Evolutionary conservation across 2,329 filamentous ascomycete genomes (phyloP), one percentile per base, ranked within the genome.

Genomic region (Colletotrichum kahawae): DNA sequence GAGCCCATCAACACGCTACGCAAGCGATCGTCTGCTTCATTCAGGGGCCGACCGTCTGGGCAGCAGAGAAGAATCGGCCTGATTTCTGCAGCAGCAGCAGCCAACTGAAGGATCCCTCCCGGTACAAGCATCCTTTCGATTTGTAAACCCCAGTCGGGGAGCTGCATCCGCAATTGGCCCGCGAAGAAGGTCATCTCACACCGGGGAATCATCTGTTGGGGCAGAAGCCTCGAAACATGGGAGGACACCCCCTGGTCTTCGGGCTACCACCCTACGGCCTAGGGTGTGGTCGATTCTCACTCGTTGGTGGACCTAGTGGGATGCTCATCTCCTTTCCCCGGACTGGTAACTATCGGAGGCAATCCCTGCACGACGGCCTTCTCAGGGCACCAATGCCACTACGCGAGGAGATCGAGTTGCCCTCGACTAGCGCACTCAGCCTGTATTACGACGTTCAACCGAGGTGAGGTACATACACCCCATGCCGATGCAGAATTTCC

Each of bases 371-470:
- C 13, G 36, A 48, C 8, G 34, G 31, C 48, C 33, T 57, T n/a
- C 33, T 27, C 18, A 36, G 60, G 60, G 48, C 48, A 33, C 34
- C 68, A 38, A 71, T 67, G 27, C 38, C 18, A 68, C 64, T 38
- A 33, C 54, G 27, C 64, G 64, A 60, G 27, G 57, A 69, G 54
- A 68, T 60, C 51, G 14, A 31, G 29, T 21, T 63, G 60, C 21
- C 43, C n/a, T 57, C 21, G 33, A n/a, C 21, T 62, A 60, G 29
- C 33, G 36, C 24, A 48, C 64, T 60, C 54, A 68, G 64, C 64
- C 70, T 71, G 54, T 68, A 62, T 68, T 62, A n/a, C 64, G 64
- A 71, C 29, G 36, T 71, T 59, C 64, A 51, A 27, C 60, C 60
- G 60, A 63, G 33, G 33, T 63, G 33, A 38, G 63, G 29, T 16